phyloP scores from a whole-genome alignment of 345 rosid species.

The Bretschneidera sinensis region DNA sequence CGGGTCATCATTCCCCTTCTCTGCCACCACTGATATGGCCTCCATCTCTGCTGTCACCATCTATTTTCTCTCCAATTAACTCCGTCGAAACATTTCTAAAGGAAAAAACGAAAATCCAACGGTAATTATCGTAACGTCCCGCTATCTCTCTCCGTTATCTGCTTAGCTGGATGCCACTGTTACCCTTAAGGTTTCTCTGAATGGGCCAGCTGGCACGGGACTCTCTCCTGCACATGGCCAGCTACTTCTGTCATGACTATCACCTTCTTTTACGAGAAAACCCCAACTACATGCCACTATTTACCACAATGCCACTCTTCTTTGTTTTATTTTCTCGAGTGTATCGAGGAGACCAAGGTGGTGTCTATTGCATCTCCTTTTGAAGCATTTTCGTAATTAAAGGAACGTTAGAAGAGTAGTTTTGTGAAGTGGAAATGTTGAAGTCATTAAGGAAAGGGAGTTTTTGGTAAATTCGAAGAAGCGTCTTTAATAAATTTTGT shows the following conservation, averaged over 20 bases:
- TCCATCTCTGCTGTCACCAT: constrained; percentile 21
- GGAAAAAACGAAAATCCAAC: no score
- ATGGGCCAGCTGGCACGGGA: constrained; percentile 36
- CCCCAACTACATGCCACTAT: background rate
- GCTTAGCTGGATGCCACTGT: constrained; percentile 40
- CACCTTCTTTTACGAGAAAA: background rate
- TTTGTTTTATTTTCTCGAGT: constrained; percentile 3
- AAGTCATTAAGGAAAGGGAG: no score
- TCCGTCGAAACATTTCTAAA: no score
- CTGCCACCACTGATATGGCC: constrained; percentile 3
- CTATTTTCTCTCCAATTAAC: background rate
- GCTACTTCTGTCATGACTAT: constrained; percentile 18
- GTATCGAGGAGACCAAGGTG: background rate
- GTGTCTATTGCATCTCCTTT: background rate
- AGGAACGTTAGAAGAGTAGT: background rate
- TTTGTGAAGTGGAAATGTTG: no score
- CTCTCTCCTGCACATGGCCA: constrained; percentile 34
- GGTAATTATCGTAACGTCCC: constrained; percentile 5
- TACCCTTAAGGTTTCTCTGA: background rate
- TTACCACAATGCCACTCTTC: constrained; percentile 6
- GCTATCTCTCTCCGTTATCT: constrained; percentile 9
- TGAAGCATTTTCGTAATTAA: constrained; percentile 5
- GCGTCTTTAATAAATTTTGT: background rate
- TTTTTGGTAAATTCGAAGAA: no score
- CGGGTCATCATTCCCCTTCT: constrained; percentile 32